phyloP scores from a whole-genome alignment of 495 filamentous ascomycete species.

The Penicillium silybi region DNA sequence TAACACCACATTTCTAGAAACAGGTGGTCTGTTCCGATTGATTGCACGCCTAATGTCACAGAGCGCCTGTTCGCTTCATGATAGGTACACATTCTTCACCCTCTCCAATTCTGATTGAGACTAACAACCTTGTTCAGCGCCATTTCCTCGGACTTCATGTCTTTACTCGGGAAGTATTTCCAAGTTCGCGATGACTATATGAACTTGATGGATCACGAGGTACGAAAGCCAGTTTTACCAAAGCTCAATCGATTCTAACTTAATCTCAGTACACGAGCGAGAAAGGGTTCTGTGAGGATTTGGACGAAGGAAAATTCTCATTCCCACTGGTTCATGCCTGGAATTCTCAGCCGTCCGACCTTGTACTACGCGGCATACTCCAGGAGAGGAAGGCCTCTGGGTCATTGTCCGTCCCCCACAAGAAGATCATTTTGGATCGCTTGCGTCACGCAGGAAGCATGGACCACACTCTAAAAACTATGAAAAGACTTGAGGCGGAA shows the following conservation, averaged over 20 bases:
- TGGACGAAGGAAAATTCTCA: slow-evolving; percentile 37
- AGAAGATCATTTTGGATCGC: slow-evolving; percentile 12
- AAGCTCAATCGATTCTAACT: slow-evolving; percentile 3
- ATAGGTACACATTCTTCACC: not conserved
- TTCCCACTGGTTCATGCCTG: slow-evolving; percentile 22
- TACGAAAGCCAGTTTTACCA: not conserved
- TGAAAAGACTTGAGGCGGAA: slow-evolving; percentile 5
- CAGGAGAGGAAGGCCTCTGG: slow-evolving; percentile 1
- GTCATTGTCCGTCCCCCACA: slow-evolving; percentile 9
- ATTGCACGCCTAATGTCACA: slow-evolving; percentile 71
- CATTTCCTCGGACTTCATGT: not conserved
- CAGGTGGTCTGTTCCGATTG: slow-evolving; percentile 83
- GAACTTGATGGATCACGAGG: slow-evolving; percentile 12
- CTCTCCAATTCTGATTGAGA: not conserved
- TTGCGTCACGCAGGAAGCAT: slow-evolving; percentile 14
- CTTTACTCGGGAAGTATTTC: slow-evolving; percentile 8
- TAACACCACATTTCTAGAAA: slow-evolving; percentile 42
- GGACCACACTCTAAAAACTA: slow-evolving; percentile 11
- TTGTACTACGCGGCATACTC: slow-evolving; percentile 15
- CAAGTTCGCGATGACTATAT: slow-evolving; percentile 40
- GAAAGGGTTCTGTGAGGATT: slow-evolving; percentile 47
- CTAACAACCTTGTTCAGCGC: not conserved
- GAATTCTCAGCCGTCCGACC: not conserved
- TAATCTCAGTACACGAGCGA: slow-evolving; percentile 20
- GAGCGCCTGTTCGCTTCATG: slow-evolving; percentile 34